Conservation (phyloP, 306 rosid species). For the Psophocarpus tetragonolobus region DNA sequence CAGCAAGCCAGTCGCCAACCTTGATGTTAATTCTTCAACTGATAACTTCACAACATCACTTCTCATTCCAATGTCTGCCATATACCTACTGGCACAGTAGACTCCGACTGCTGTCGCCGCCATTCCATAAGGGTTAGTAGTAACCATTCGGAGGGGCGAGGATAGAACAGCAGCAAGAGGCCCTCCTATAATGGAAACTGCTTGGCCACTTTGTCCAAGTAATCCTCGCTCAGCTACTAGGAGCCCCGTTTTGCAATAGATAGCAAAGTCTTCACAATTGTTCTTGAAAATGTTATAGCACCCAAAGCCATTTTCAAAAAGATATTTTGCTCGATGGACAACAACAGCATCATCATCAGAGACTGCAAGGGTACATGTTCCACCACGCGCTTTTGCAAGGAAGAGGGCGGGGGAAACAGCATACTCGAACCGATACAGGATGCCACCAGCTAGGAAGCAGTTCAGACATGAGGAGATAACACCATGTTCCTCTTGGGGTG, state of each 20-base stretch:
- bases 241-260: constrained; percentile 91
- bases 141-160: constrained; percentile 67
- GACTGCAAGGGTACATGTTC: constrained; percentile 88
- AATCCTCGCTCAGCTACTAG: constrained; percentile 67
- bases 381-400: constrained; percentile 88
- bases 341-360: constrained; percentile 60
- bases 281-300: constrained; percentile 85
- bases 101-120: constrained; percentile 68
- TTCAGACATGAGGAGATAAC: constrained; percentile 78
- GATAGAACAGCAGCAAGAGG: constrained; percentile 87
- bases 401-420: constrained; percentile 70
- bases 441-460: constrained; percentile 87
- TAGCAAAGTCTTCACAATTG: constrained; percentile 93
- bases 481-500: constrained; percentile 53
- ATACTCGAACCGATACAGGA: constrained; percentile 84
- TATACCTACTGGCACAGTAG: constrained; percentile 87
- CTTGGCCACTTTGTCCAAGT: constrained; percentile 90
- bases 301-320: constrained; percentile 81
- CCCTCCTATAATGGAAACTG: constrained; percentile 85
- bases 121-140: constrained; percentile 79
- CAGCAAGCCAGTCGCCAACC: constrained; percentile 56
- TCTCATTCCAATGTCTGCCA: constrained; percentile 82
- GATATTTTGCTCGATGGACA: constrained; percentile 75
- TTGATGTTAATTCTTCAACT: constrained; percentile 80
- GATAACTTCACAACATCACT: constrained; percentile 68